phyloP scores from a whole-genome alignment of 768 basidiomycete species.

The Punctularia strigosozonata region DNA sequence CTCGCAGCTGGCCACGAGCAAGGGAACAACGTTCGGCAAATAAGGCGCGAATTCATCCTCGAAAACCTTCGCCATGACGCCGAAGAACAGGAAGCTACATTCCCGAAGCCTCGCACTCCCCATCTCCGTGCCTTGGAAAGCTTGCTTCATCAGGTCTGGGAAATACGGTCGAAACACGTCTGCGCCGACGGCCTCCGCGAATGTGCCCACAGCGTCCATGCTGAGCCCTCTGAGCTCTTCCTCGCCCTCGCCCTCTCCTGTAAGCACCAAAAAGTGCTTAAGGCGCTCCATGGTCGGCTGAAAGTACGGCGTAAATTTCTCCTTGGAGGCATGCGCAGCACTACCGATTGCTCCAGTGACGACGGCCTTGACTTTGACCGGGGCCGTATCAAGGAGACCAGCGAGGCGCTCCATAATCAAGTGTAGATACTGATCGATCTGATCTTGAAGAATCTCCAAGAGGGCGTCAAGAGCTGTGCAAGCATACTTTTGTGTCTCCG shows the following conservation, averaged over 20 bases:
- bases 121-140: conserved; percentile 81
- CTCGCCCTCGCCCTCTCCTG: conserved; percentile 85
- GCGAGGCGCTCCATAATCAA: conserved; percentile 92
- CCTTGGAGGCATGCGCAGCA: conserved; percentile 92
- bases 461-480: conserved; percentile 95
- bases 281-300: conserved; percentile 81
- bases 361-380: conserved; percentile 82
- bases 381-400: conserved; percentile 75
- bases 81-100: conserved; percentile 97
- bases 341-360: conserved; percentile 97
- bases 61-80: conserved; percentile 96
- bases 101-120: conserved; percentile 83
- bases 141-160: conserved; percentile 90
- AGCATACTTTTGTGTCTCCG: conserved; percentile 80
- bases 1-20: conserved; percentile 70
- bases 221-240: conserved; percentile 91
- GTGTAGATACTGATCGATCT: conserved; percentile 83
- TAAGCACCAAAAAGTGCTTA: conserved; percentile 78
- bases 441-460: conserved; percentile 86
- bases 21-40: conserved; percentile 76
- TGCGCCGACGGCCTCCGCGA: conserved; percentile 92
- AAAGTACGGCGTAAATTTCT: conserved; percentile 89
- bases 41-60: conserved; percentile 88
- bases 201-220: conserved; percentile 98
- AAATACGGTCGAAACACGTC: conserved; percentile 94